phyloP scores from a whole-genome alignment of 495 filamentous ascomycete genomes.

The Penicillium verhagenii region DNA sequence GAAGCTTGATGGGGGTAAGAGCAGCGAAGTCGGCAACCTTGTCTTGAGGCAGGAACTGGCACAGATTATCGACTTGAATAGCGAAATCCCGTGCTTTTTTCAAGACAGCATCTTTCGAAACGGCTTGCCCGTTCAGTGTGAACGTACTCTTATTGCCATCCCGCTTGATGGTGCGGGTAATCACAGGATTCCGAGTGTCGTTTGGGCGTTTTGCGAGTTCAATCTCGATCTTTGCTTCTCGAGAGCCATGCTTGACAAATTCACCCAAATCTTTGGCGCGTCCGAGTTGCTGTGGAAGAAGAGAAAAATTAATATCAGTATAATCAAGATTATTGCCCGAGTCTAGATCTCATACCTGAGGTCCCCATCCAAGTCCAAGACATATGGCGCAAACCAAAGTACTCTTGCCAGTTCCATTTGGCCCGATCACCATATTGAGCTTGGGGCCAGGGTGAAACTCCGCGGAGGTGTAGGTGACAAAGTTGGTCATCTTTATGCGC shows the following conservation, averaged over 20 bases:
- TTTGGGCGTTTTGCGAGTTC: slow-evolving; percentile 65
- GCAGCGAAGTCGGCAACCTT: slow-evolving; percentile 92
- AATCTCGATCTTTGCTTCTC: slow-evolving; percentile 81
- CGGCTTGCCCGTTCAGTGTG: slow-evolving; percentile 62
- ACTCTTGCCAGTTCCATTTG: slow-evolving; percentile 97
- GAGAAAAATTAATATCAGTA: slow-evolving; percentile 6
- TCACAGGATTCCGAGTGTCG: slow-evolving; percentile 60
- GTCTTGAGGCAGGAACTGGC: slow-evolving; percentile 96
- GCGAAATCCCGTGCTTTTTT: slow-evolving; percentile 64
- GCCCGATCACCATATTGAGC: slow-evolving; percentile 98
- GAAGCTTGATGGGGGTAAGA: slow-evolving; percentile 78
- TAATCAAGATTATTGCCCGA: not conserved
- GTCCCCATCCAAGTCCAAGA: slow-evolving; percentile 81
- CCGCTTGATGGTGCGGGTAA: slow-evolving; percentile 71
- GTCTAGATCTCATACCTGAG: slow-evolving; percentile 48
- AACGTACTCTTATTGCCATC: slow-evolving; percentile 79
- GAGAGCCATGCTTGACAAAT: slow-evolving; percentile 87
- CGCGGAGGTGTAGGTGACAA: slow-evolving; percentile 90
- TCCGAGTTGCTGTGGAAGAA: slow-evolving; percentile 67
- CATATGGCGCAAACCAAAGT: slow-evolving; percentile 97
- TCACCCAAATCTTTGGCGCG: slow-evolving; percentile 81
- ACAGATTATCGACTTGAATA: slow-evolving; percentile 96
- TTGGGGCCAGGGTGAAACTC: slow-evolving; percentile 89
- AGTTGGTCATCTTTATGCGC: slow-evolving; percentile 81
- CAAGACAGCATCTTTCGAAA: slow-evolving; percentile 58